Percentiles rank a stretch among this genome's conserved stretches.
Evolutionary conservation across 305 asterid species (phyloP).

Genomic region (Striga hermonthica): DNA sequence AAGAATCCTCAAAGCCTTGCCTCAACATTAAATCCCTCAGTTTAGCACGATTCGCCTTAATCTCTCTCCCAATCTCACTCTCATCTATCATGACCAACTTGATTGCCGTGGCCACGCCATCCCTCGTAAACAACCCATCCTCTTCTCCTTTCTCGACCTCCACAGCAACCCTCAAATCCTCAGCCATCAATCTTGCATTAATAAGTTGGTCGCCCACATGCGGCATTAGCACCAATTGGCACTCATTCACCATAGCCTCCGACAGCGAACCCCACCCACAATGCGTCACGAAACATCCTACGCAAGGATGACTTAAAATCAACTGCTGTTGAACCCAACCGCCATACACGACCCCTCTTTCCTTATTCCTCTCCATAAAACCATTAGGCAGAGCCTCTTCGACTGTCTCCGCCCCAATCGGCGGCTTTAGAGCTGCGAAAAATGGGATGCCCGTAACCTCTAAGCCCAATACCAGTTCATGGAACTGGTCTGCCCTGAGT

Average conservation of each 20-base stretch:
- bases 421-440: constrained; percentile 60
- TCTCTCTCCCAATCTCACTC: constrained; percentile 43
- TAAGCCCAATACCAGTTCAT: constrained; percentile 58
- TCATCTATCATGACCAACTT: constrained; percentile 45
- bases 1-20: constrained; percentile 52
- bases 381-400: constrained; percentile 65
- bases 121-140: constrained; percentile 47
- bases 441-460: constrained; percentile 63
- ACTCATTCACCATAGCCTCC: constrained; percentile 57
- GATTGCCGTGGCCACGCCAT: constrained; percentile 49
- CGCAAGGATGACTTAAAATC: constrained; percentile 55
- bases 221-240: constrained; percentile 59
- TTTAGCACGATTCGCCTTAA: constrained; percentile 45
- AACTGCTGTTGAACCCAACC: constrained; percentile 76
- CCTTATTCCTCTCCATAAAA: constrained; percentile 35
- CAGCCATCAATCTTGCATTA: constrained; percentile 49
- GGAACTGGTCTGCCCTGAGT: constrained; percentile 47
- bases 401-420: constrained; percentile 40
- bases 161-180: constrained; percentile 50
- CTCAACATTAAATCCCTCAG: constrained; percentile 52
- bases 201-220: constrained; percentile 54
- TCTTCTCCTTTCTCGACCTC: constrained; percentile 69
- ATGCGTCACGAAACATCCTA: constrained; percentile 79
- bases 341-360: constrained; percentile 49
- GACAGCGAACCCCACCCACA: constrained; percentile 66